phyloP scores from a whole-genome alignment of 2,329 filamentous ascomycete genomes.

The Elsinoe fawcettii region DNA sequence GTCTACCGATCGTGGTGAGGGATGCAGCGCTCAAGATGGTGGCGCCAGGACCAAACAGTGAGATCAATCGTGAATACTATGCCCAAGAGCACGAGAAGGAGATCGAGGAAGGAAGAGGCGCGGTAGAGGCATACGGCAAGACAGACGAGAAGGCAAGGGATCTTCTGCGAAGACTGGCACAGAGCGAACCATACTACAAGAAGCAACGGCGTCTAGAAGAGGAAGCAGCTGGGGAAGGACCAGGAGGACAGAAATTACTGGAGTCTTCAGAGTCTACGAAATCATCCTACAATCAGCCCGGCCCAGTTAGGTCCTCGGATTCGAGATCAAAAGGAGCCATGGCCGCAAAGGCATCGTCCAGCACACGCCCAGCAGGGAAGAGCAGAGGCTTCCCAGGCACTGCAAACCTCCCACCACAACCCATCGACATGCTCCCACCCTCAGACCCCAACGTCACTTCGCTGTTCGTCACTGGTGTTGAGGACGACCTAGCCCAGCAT shows the following conservation, averaged over 20 bases:
- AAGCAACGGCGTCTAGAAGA: conserved; percentile 69
- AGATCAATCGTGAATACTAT: conserved; percentile 94
- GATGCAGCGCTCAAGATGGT: conserved; percentile 98
- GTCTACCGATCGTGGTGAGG: conserved; percentile 85
- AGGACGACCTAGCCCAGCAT: conserved; percentile 91
- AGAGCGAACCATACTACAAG: conserved; percentile 91
- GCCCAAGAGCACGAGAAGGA: conserved; percentile 95
- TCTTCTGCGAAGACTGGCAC: conserved; percentile 71
- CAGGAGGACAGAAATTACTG: conserved; percentile 35
- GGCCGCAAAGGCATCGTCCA: conserved; percentile 16
- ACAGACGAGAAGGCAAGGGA: conserved; percentile 95
- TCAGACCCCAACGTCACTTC: conserved; percentile 81
- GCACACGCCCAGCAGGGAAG: conserved; percentile 41
- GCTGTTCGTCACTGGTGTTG: conserved; percentile 87
- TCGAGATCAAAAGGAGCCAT: conserved; percentile 30
- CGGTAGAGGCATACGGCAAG: conserved; percentile 84
- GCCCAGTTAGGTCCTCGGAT: conserved; percentile 71
- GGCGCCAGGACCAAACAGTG: conserved; percentile 81
- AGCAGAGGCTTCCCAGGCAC: conserved; percentile 57
- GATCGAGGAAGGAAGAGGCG: conserved; percentile 79
- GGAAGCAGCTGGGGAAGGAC: conserved; percentile 37
- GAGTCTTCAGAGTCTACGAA: conserved; percentile 28
- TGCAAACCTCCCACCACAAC: conserved; percentile 68
- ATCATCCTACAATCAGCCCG: conserved; percentile 41
- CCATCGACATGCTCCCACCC: conserved; percentile 79